phyloP scores from a whole-genome alignment of 805 yeast species.

The Lachancea fermentati region DNA sequence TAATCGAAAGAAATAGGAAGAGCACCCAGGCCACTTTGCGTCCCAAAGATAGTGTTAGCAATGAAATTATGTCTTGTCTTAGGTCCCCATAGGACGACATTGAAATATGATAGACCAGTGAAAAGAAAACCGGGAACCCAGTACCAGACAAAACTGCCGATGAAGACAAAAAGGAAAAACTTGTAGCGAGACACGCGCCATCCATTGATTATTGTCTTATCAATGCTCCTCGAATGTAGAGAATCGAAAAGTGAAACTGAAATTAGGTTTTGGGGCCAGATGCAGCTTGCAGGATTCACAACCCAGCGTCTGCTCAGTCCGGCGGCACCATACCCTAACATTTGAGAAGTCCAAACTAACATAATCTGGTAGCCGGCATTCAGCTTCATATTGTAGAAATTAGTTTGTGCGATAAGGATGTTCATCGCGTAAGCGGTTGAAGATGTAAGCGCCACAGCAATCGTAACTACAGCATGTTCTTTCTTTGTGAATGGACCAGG shows the following conservation, averaged over 20 bases:
- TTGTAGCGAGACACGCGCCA: constrained; percentile 51
- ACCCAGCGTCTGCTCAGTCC: constrained; percentile 54
- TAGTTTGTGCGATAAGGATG: constrained; percentile 44
- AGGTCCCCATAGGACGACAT: constrained; percentile 35
- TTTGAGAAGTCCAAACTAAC: constrained; percentile 52
- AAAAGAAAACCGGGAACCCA: constrained; percentile 66
- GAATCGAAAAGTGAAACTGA: constrained; percentile 52
- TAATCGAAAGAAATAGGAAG: constrained; percentile 54
- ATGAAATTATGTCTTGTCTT: constrained; percentile 43
- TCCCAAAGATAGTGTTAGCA: constrained; percentile 60
- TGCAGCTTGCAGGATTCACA: constrained; percentile 53
- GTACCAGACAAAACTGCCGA: constrained; percentile 47
- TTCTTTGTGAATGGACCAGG: constrained; percentile 51
- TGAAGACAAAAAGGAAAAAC: constrained; percentile 42
- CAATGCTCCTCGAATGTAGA: constrained; percentile 37
- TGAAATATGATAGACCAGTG: constrained; percentile 54
- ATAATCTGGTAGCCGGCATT: constrained; percentile 46
- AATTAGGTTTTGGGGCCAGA: constrained; percentile 62
- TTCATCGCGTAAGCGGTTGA: constrained; percentile 53
- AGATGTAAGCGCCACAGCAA: constrained; percentile 40
- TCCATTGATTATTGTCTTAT: constrained; percentile 45
- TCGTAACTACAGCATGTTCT: constrained; percentile 47
- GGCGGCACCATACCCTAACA: constrained; percentile 61
- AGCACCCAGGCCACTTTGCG: constrained; percentile 47
- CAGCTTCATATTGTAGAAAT: constrained; percentile 40